Evolutionary conservation across 768 basidiomycete species (phyloP).

Genomic region (Leccinum uliginosum): DNA sequence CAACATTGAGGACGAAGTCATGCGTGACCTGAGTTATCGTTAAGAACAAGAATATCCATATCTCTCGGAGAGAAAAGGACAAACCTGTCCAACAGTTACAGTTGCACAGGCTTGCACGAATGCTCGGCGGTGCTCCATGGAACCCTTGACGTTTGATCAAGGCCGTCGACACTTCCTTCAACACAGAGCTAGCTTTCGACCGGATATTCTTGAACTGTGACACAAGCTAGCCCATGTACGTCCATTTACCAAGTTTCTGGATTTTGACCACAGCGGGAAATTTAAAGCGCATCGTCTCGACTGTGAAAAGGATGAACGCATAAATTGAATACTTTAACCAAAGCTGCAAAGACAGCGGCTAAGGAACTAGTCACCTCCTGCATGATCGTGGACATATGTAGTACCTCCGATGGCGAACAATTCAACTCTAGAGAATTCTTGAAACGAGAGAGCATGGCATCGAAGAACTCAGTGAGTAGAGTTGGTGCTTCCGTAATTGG

Average conservation of each 20-base stretch:
- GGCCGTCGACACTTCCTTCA: slow-evolving; percentile 55
- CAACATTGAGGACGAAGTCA: slow-evolving; percentile 57
- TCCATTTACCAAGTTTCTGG: slow-evolving; percentile 57
- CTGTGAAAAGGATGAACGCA: slow-evolving; percentile 68
- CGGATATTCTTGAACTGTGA: slow-evolving; percentile 63
- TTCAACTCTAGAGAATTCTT: slow-evolving; percentile 36
- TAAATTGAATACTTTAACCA: slow-evolving; percentile 25
- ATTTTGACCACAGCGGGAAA: slow-evolving; percentile 61
- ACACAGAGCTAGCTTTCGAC: slow-evolving; percentile 42
- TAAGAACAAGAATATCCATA: slow-evolving; percentile 1
- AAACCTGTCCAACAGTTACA: slow-evolving; percentile 35
- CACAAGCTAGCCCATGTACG: slow-evolving; percentile 47
- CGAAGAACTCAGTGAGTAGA: slow-evolving; percentile 54
- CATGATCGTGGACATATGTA: slow-evolving; percentile 68
- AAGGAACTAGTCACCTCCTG: slow-evolving; percentile 55
- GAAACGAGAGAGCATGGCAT: slow-evolving; percentile 54
- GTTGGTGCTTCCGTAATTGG: slow-evolving; percentile 57
- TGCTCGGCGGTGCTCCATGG: slow-evolving; percentile 46
- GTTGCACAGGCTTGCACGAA: slow-evolving; percentile 49
- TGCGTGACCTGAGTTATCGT: slow-evolving; percentile 47
- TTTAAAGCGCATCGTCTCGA: slow-evolving; percentile 76
- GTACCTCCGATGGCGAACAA: slow-evolving; percentile 46
- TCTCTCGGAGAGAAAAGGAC: neutral
- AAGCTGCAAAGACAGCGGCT: neutral
- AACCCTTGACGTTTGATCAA: slow-evolving; percentile 47